Evolutionary conservation across 78 protist species (phyloP).

Genomic region (Tieghemostelium lacteum): DNA sequence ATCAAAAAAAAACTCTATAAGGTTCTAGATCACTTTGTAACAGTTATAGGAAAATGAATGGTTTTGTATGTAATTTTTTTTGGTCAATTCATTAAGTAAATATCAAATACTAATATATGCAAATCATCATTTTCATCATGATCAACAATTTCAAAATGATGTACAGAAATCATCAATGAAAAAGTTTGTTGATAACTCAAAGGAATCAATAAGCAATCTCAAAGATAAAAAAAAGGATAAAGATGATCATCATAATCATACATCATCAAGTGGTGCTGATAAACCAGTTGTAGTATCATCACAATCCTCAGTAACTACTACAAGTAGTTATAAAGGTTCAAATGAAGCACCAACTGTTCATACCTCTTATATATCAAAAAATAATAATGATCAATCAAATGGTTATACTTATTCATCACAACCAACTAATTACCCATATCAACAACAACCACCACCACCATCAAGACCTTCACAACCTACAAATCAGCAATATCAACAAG

Average conservation of each 20-base stretch:
- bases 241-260: neutral
- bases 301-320: conserved; percentile 4
- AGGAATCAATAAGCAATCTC: neutral
- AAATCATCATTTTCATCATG: neutral
- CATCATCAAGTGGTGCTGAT: neutral
- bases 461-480: neutral
- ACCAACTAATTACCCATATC: neutral
- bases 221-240: neutral
- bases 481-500: neutral
- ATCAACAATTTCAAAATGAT: neutral
- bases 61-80: neutral
- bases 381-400: neutral
- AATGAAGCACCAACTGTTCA: no score
- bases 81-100: neutral
- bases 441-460: neutral
- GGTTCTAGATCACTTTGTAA: no score
- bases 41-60: no score
- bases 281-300: neutral
- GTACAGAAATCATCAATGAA: conserved; percentile 16
- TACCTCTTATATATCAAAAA: no score
- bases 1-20: no score
- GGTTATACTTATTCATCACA: no score
- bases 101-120: neutral
- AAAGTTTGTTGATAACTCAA: conserved; percentile 13
- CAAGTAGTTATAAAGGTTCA: no score